Evolutionary conservation across 2,329 filamentous ascomycete genomes (phyloP).

Genomic region (Cladosporium sp.): DNA sequence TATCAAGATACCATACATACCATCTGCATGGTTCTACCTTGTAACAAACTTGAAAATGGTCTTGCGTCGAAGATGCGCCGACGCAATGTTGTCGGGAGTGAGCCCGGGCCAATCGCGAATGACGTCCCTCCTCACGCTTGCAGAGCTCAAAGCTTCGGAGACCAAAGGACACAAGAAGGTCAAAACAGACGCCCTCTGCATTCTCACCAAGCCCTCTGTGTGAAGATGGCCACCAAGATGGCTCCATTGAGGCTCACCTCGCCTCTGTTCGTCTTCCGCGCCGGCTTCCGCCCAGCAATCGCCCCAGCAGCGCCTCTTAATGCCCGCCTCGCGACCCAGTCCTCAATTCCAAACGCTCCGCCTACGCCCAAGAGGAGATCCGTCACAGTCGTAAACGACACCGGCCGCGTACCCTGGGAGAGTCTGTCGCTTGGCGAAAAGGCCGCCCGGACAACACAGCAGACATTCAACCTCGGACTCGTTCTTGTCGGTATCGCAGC

Average conservation of each 20-base stretch:
- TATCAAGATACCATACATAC: too few relatives aligned
- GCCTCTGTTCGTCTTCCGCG: constrained; percentile 9
- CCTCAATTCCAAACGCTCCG: constrained; percentile 21
- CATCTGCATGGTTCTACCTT: too few relatives aligned
- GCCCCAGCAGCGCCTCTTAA: neutral
- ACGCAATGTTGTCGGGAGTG: neutral
- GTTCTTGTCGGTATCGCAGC: constrained; percentile 67
- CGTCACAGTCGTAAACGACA: constrained; percentile 80
- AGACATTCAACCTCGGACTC: constrained; percentile 80
- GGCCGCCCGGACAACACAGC: constrained; percentile 76
- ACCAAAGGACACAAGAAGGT: neutral
- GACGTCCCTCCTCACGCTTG: neutral
- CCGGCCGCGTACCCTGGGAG: constrained; percentile 73
- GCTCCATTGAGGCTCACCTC: constrained; percentile 3
- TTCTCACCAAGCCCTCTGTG: too few relatives aligned
- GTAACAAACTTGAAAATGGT: neutral
- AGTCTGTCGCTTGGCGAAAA: constrained; percentile 73
- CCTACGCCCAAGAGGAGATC: constrained; percentile 54
- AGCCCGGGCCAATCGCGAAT: neutral
- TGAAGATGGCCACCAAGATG: constrained; percentile 4
- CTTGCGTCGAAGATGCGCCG: neutral
- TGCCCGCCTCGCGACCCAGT: constrained; percentile 4
- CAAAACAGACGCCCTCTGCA: neutral
- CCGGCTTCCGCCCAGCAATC: constrained; percentile 5
- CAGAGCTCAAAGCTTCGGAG: too few relatives aligned